Evolutionary conservation across 2,329 filamentous ascomycete species (phyloP), one percentile per base, ranked within the genome.

Genomic region (Aspergillus neoniger): DNA sequence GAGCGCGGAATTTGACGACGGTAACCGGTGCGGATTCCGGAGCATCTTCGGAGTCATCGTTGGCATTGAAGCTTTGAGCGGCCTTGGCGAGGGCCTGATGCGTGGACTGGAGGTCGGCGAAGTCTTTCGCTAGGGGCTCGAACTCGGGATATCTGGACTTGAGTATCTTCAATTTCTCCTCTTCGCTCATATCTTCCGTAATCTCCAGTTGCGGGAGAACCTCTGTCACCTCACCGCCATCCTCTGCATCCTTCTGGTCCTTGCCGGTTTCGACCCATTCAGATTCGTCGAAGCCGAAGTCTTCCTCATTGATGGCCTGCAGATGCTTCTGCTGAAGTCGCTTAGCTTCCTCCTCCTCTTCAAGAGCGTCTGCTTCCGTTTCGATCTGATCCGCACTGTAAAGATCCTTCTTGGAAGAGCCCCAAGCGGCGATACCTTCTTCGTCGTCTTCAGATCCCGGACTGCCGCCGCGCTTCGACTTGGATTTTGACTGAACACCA

Each of bases 301-400:
- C 95, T 41, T 90, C 90, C 67, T 96, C 93, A 5, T 87, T 86
- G 91, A 99, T 95, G 66, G 90, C 88, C 67, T 92, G 85, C 23
- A 98, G 77, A 73, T 95, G 94, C 82, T 96, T 97, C 77, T 92
- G 88, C 75, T 98, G 94, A 62, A 99, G 78, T 63, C 92, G 84
- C 74, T 89, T 88, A 3, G 94, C 95, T 75, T 99, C 96, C 10
- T 85, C 87, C 76, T 99, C 96, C 81, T 99, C 95, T 71, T 95
- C 93, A 32, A 96, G 78, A 0, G 95, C 95, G 76, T 89, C 87
- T 62, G 86, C 84, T 70, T 89, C 87, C 1, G 86, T 88, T 70
- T 89, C 86, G 59, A 89, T 88, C 9, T 80, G 80, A 76, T 99
- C 94, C 67, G 92, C 91, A 79, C 96, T 86, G 78, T 99, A 99